phyloP scores from a whole-genome alignment of 805 yeast genomes.

The Sugiyamaella lignohabitans region DNA sequence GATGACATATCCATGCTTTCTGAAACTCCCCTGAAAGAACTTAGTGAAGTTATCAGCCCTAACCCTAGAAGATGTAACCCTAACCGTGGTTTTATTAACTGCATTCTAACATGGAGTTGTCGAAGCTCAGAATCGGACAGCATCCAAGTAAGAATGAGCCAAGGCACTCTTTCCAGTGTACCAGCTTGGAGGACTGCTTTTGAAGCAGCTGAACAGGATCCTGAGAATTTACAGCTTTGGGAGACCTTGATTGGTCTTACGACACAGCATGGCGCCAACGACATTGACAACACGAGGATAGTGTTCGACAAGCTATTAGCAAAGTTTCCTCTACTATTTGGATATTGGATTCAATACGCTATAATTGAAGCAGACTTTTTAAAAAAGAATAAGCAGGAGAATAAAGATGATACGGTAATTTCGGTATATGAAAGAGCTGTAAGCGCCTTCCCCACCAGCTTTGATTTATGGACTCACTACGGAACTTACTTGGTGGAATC shows the following conservation, averaged over 20 bases:
- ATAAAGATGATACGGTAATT: slow-evolving; percentile 18
- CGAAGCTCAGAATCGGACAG: no score
- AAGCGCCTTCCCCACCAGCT: slow-evolving; percentile 30
- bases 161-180: neutral
- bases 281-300: neutral
- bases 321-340: slow-evolving; percentile 36
- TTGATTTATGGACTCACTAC: slow-evolving; percentile 29
- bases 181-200: slow-evolving; percentile 12
- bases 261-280: neutral
- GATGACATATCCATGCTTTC: no score
- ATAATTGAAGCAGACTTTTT: slow-evolving; percentile 21
- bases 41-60: no score
- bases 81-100: no score
- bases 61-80: no score
- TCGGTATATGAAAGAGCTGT: slow-evolving; percentile 32
- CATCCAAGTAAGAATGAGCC: no score
- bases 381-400: slow-evolving; percentile 13
- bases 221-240: slow-evolving; percentile 18
- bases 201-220: slow-evolving; percentile 13
- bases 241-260: slow-evolving; percentile 11
- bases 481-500: slow-evolving; percentile 21
- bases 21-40: no score
- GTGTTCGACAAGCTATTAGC: slow-evolving; percentile 27
- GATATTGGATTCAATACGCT: slow-evolving; percentile 38
- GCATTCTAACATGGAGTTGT: no score